Percentiles rank a stretch among this genome's conserved stretches.
Conservation (phyloP, 2,329 filamentous ascomycete genomes). For the Neopestalotiopsis rosae region DNA sequence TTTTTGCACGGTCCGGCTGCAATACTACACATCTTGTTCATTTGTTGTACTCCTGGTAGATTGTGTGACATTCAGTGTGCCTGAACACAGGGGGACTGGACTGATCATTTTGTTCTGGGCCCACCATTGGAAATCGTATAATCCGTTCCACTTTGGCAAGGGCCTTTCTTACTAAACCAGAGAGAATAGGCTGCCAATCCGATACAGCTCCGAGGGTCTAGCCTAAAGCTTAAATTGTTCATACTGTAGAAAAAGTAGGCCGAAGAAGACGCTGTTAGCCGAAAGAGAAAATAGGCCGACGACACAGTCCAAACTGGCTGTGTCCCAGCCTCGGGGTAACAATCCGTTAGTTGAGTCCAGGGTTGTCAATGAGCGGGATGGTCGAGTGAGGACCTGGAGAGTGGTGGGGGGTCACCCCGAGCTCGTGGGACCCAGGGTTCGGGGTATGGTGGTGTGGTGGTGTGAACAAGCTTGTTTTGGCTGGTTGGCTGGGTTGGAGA, state of each 20-base stretch:
- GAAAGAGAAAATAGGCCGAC: neutral
- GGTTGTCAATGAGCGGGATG: neutral
- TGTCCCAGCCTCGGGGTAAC: neutral
- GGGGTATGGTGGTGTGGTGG: neutral
- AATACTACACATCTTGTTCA: neutral
- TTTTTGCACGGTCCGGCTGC: neutral
- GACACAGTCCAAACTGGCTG: neutral
- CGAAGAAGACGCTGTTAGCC: too few species aligned
- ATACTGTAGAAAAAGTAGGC: neutral
- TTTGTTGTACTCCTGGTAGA: neutral
- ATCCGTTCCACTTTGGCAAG: neutral
- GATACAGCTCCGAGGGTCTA: neutral
- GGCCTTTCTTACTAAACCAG: neutral
- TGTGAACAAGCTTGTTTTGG: neutral
- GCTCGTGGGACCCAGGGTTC: neutral
- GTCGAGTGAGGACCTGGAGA: neutral
- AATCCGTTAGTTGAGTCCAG: neutral
- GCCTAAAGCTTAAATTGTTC: neutral
- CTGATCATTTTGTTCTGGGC: neutral
- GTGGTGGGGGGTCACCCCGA: neutral
- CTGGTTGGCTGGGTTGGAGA: neutral
- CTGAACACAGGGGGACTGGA: neutral
- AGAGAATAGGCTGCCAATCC: neutral
- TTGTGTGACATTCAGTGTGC: neutral
- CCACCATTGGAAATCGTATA: neutral